phyloP scores from a whole-genome alignment of 2,329 filamentous ascomycete genomes.

The Pseudomassariella vexata region DNA sequence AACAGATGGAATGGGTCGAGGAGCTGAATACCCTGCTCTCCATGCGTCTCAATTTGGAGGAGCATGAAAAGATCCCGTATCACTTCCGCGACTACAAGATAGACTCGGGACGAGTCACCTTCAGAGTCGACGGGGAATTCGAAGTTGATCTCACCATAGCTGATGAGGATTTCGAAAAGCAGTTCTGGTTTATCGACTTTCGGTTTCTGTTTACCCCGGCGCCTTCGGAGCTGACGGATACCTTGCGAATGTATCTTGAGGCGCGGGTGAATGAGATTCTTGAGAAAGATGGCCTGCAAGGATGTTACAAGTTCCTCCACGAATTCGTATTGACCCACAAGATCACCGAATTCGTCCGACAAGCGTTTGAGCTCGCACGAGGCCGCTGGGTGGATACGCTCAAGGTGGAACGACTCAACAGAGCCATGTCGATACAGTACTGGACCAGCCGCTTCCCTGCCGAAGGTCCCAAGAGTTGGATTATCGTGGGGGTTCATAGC shows the following conservation, averaged over 20 bases:
- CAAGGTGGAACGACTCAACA: constrained; percentile 71
- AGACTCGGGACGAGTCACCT: constrained; percentile 82
- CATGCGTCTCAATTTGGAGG: constrained; percentile 77
- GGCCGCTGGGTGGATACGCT: constrained; percentile 74
- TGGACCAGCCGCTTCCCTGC: constrained; percentile 62
- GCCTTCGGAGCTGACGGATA: constrained; percentile 53
- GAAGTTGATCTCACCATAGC: constrained; percentile 90
- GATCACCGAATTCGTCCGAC: constrained; percentile 72
- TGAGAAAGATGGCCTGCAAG: constrained; percentile 62
- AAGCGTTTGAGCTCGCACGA: constrained; percentile 65
- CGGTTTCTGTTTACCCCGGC: constrained; percentile 75
- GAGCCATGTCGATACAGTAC: constrained; percentile 83
- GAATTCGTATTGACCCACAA: constrained; percentile 87
- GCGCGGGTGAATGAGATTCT: constrained; percentile 66
- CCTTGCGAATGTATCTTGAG: constrained; percentile 63
- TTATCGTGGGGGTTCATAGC: constrained; percentile 77
- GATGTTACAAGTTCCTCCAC: constrained; percentile 83
- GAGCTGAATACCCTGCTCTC: constrained; percentile 80
- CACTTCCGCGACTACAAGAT: constrained; percentile 75
- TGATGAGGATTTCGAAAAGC: constrained; percentile 73
- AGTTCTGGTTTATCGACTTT: constrained; percentile 93
- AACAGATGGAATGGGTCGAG: constrained; percentile 68
- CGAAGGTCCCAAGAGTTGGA: constrained; percentile 74
- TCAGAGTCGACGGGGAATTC: constrained; percentile 76
- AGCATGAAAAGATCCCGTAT: constrained; percentile 69